Base-by-base conservation (phyloP, 352 stramenopile species). In the Globisporangium abappressorium region DNA sequence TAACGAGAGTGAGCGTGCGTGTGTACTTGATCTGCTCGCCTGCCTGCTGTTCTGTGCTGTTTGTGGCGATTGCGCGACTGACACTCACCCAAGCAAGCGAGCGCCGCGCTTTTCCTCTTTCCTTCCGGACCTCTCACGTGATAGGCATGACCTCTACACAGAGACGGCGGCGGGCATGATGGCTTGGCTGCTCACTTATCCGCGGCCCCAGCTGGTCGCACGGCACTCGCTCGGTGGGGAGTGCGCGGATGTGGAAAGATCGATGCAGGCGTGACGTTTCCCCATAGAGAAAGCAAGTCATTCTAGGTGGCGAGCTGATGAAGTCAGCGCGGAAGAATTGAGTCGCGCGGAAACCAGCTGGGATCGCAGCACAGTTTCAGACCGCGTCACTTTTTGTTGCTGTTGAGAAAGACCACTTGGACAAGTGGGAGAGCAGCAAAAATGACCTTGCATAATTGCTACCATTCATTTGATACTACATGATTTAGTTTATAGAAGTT, bases 161-260 rank as follows among this genome's bases (percentile, higher is more conserved):
- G 43, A 51, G 43, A 22, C 43, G 18, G 43, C 30, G 5, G 30
- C 30, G 30, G 30, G 30, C 18, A 11, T 7, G 5, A n/a, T 51
- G 43, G 43, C 43, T 51, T 51, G 43, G 43, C 43, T 51, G 26
- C 26, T 30, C n/a, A 1, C 26, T 38, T 59, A 5, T 33, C 55
- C 55, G 14, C 55, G 55, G 55, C 30, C 30, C 55, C 56, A 61
- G 56, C 56, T 47, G 56, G 56, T 61, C 56, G 56, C n/a, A 36
- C 56, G 9, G 56, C 56, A 61, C 5, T 24, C 26, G 6, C 43
- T 15, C 30, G 55, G 24, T 60, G 55, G 18, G 34, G n/a, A 51
- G 43, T 51, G 43, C 18, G 43, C 43, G 43, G 47, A 55, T 60
- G 30, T 20, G 20, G 24, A 61, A 47, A 43, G 30, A 47, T 58